Evolutionary conservation across 306 rosid genomes (phyloP).

Genomic region (Lathyrus aphaca): DNA sequence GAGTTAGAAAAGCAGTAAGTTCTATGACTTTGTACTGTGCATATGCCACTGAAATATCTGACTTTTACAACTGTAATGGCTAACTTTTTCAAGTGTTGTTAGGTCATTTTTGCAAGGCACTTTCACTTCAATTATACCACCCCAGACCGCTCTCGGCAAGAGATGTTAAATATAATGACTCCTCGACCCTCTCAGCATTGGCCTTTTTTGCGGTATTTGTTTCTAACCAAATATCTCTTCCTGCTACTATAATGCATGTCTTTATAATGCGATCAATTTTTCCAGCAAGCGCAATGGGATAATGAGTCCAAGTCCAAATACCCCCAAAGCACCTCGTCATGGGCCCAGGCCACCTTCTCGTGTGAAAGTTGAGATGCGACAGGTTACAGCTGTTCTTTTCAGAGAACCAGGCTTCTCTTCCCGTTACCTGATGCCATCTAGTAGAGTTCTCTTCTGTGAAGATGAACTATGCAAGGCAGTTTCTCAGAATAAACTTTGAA

Average conservation of each 20-base stretch:
- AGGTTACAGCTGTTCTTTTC: conserved; percentile 93
- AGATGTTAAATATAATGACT: conserved; percentile 68
- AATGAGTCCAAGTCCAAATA: conserved; percentile 64
- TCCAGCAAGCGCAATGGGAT: conserved; percentile 75
- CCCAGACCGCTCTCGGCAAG: conserved; percentile 88
- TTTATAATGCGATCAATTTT: conserved; percentile 28
- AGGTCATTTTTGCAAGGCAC: conserved; percentile 86
- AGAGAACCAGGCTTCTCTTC: conserved; percentile 76
- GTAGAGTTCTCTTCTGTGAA: conserved; percentile 89
- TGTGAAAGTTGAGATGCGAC: conserved; percentile 81
- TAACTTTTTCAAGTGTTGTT: conserved; percentile 25
- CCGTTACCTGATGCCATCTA: conserved; percentile 75
- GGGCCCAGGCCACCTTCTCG: conserved; percentile 95
- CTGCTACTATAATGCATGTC: neutral
- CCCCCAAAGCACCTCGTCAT: conserved; percentile 95
- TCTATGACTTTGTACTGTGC: conserved; percentile 14
- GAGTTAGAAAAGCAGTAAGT: conserved; percentile 87
- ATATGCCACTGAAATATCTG: neutral
- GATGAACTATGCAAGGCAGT: conserved; percentile 96
- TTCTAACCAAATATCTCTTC: conserved; percentile 11
- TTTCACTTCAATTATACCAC: conserved; percentile 89
- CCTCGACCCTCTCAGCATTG: conserved; percentile 80
- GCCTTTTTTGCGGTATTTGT: conserved; percentile 72
- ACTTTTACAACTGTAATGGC: conserved; percentile 7
- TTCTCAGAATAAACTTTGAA: conserved; percentile 90